phyloP scores from a whole-genome alignment of 192 early-diverging fungal genomes.

The Coemansia sp. region DNA sequence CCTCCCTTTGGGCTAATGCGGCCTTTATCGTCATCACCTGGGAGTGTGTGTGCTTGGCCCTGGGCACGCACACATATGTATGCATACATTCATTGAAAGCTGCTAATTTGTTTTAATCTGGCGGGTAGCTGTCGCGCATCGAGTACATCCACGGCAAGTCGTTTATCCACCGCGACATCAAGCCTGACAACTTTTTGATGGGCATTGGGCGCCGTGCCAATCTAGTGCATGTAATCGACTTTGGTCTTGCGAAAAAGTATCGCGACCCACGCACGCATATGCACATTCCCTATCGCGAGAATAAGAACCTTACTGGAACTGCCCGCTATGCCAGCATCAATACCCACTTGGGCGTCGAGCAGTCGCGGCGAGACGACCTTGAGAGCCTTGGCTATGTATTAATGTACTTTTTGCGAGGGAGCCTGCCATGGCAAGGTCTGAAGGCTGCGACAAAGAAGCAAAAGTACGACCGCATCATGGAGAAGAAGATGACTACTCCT shows the following conservation, averaged over 20 bases:
- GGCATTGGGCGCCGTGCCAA: slow-evolving; percentile 80
- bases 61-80: background rate
- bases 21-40: too few species aligned
- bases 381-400: slow-evolving; percentile 87
- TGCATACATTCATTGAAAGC: slow-evolving; percentile 8
- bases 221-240: slow-evolving; percentile 86
- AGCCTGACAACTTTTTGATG: slow-evolving; percentile 92
- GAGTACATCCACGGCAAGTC: slow-evolving; percentile 83
- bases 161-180: slow-evolving; percentile 90
- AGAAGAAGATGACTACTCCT: slow-evolving; percentile 85
- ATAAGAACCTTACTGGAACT: slow-evolving; percentile 91
- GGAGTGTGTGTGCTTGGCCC: too few species aligned
- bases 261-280: slow-evolving; percentile 76
- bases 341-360: slow-evolving; percentile 81
- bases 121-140: slow-evolving; percentile 62
- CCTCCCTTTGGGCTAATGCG: too few species aligned
- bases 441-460: slow-evolving; percentile 88
- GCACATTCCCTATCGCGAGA: slow-evolving; percentile 90
- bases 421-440: slow-evolving; percentile 89
- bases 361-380: slow-evolving; percentile 87
- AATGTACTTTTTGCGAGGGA: slow-evolving; percentile 89
- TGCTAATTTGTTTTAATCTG: slow-evolving; percentile 3
- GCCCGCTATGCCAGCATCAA: slow-evolving; percentile 91
- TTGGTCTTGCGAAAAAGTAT: slow-evolving; percentile 88
- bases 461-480: slow-evolving; percentile 95